These are phyloP conservation scores for Cryphonectria parasitica DNA, from an alignment of 2,329 filamentous ascomycete genomes.

Conservation along the genomic window DNA sequence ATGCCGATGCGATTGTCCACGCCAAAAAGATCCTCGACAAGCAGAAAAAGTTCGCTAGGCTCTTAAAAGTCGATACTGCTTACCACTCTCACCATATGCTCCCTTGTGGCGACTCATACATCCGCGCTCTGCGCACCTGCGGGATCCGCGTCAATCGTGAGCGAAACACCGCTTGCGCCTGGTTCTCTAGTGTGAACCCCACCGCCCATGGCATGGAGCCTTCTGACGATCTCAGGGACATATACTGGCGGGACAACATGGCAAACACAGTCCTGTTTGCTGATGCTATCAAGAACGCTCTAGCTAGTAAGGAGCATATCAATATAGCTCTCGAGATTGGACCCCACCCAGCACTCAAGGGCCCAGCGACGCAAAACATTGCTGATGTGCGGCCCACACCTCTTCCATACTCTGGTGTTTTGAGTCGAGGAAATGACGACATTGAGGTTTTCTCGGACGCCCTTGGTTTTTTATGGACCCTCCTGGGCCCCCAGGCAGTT, in stretches of 20 bases:
- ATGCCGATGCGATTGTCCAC: slow-evolving; percentile 36
- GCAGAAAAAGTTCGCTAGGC: slow-evolving; percentile 36
- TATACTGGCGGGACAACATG: slow-evolving; percentile 33
- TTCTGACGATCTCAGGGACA: background rate
- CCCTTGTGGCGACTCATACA: slow-evolving; percentile 21
- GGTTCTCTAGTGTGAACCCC: slow-evolving; percentile 36
- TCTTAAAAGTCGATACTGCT: slow-evolving; percentile 43
- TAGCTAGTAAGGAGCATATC: slow-evolving; percentile 1
- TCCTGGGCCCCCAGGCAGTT: background rate
- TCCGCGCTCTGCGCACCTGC: slow-evolving; percentile 19
- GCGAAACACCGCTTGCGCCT: slow-evolving; percentile 16
- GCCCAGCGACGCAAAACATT: slow-evolving; percentile 41
- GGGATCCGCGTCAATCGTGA: background rate
- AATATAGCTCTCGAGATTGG: slow-evolving; percentile 37
- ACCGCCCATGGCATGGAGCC: no score
- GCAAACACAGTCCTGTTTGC: slow-evolving; percentile 34
- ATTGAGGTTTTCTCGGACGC: slow-evolving; percentile 30
- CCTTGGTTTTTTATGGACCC: slow-evolving; percentile 30
- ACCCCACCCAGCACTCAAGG: slow-evolving; percentile 45
- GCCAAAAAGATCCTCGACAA: slow-evolving; percentile 33
- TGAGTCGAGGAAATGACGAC: slow-evolving; percentile 31
- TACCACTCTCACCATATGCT: slow-evolving; percentile 47
- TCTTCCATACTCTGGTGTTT: slow-evolving; percentile 34
- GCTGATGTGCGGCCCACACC: slow-evolving; percentile 20
- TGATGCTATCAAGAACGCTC: slow-evolving; percentile 24